Evolutionary conservation across 305 asterid genomes (phyloP), one percentile per base, ranked within the genome.

Genomic region (Fraxinus sp.): DNA sequence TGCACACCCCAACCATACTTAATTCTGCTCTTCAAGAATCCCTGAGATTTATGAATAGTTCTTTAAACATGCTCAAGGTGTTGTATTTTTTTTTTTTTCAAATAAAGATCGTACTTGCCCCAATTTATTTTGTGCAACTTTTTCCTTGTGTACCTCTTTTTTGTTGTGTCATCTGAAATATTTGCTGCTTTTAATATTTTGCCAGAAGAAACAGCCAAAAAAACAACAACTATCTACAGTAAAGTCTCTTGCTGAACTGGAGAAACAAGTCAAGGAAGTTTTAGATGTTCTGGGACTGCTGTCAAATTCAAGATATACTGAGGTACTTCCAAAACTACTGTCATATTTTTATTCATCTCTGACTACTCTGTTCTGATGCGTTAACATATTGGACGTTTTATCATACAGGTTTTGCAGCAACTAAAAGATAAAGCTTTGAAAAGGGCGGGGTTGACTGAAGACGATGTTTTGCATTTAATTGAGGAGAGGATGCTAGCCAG

Each of bases 381-480:
- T 36, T 36, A 57, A 30, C 10, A 28, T 26, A 13, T n/a, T 70
- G 52, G 43, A 74, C 49, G 5, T 55, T 84, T 66, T 57, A 3
- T 41, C 43, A 3, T 28, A 36, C 86, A 92, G 98, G 94, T 92
- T 75, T 77, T 93, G 84, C 88, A 79, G 80, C 94, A 93, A 79
- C 91, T 96, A 68, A 93, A 96, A 85, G 92, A 89, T 4, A 96
- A 91, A 83, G 99, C 99, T 71, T 80, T 96, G 82, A 87, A 0
- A 81, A 90, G 98, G 84, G 96, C 97, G 0, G 90, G 81, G 7
- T 18, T 93, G 84, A 93, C 90, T 4, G 95, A 93, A 79, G 97
- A 88, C 1, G 93, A 91, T 14, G 83, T 96, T 80, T 10, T 83
- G 84, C 87, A 22, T 8, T 81, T 79, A 10, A 96, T 94, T 11